Evolutionary conservation across 106 monocot genomes (phyloP), one percentile per base, ranked within the genome.

Genomic region (Apostasia shenzhenica): DNA sequence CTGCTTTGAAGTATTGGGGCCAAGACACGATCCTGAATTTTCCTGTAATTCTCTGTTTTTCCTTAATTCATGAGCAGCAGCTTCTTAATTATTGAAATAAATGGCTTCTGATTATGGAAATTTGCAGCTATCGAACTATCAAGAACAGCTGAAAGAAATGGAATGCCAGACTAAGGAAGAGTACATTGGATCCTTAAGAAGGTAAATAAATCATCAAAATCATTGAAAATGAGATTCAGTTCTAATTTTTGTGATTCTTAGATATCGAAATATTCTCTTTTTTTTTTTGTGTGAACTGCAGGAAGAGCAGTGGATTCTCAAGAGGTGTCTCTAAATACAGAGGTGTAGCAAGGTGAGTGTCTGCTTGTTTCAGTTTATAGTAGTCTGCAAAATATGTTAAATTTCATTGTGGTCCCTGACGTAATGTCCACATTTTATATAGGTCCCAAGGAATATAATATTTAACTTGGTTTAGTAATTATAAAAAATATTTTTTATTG

Each of bases 1-100:
- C 85, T 55, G 82, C 90, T 12, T 72, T 89, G 39, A 89, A 89
- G 54, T 85, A 86, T 57, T 86, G 90, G 86, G 90, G 90, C 8
- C 70, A 67, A 3, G 67, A 81, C 0, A 68, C 90, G n/a, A 54
- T 75, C 57, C 75, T 83, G 0, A 90, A 90, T 75, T 90, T 90
- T 62, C 86, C 90, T 47, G 90, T 90, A 77, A 64, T 43, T 39
- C 26, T 62, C 38, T 64, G n/a, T 45, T 55, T 40, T 54, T 10
- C 42, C 4, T 44, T 38, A 6, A 2, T 13, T 41, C 55, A 4
- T 45, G 7, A 7, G 11, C 2, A 14, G 7, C 59, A 14, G 48
- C 52, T 59, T 41, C 7, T 61, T 14, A 51, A 48, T 14, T 46
- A 26, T 26, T 26, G 26, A 26, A 26, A 26, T 26, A 26, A 26